phyloP scores from a whole-genome alignment of 2,329 filamentous ascomycete species.

The Xylaria digitata region DNA sequence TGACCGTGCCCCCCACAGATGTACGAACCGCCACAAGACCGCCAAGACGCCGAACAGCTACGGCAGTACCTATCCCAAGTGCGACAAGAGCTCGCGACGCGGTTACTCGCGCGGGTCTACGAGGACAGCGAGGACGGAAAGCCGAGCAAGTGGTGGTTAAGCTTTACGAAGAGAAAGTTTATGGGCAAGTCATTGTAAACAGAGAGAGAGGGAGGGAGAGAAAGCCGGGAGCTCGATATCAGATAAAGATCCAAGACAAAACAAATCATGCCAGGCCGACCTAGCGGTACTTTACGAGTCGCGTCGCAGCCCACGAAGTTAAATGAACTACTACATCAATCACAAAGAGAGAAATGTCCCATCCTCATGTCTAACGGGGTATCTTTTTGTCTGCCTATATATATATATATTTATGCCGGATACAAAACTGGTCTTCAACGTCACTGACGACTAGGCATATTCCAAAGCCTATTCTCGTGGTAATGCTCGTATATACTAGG shows the following conservation, averaged over 20 bases:
- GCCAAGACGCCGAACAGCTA: constrained; percentile 89
- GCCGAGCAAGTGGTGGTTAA: constrained; percentile 93
- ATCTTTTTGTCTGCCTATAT: constrained; percentile 17
- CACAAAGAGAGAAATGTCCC: background rate
- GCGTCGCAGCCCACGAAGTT: background rate
- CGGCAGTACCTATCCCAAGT: constrained; percentile 93
- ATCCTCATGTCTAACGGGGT: constrained; percentile 23
- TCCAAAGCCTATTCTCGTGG: constrained; percentile 4
- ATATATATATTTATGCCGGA: background rate
- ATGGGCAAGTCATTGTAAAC: constrained; percentile 90
- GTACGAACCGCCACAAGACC: constrained; percentile 87
- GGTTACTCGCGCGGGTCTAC: constrained; percentile 88
- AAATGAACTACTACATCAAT: constrained; percentile 14
- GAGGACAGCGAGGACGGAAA: constrained; percentile 77
- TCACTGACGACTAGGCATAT: background rate
- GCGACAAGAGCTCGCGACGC: constrained; percentile 86
- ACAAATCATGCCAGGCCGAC: background rate
- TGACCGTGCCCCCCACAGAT: constrained; percentile 62
- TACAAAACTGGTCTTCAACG: background rate
- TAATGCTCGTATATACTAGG: constrained; percentile 17
- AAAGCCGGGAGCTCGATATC: constrained; percentile 14
- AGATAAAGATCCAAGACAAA: constrained; percentile 20
- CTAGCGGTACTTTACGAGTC: background rate
- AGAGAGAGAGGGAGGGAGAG: background rate
- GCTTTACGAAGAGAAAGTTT: constrained; percentile 99